Evolutionary conservation across 345 rosid species (phyloP).

Genomic region (Arabis alpina): DNA sequence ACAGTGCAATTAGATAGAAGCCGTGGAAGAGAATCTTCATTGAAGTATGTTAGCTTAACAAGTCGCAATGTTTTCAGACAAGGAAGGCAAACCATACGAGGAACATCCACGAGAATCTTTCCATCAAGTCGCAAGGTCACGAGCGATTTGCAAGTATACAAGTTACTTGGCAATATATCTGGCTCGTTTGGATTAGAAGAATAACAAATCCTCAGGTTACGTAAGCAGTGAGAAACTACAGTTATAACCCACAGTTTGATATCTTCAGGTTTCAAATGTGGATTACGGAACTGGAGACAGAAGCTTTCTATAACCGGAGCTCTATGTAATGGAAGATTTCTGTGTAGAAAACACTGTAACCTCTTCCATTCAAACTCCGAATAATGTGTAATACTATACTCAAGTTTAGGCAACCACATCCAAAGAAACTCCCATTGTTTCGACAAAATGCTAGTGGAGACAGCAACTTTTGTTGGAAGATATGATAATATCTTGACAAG

Average conservation of each 20-base stretch:
- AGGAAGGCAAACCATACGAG: too few relatives aligned
- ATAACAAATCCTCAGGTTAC: background rate
- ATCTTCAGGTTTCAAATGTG: background rate
- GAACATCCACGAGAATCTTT: too few relatives aligned
- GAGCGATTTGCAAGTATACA: background rate
- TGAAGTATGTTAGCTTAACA: accelerated
- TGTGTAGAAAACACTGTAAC: too few relatives aligned
- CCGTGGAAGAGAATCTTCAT: background rate
- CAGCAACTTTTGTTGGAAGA: background rate
- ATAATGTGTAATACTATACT: background rate
- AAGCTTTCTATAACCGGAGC: constrained; percentile 15
- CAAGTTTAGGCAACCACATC: constrained; percentile 19
- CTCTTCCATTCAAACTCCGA: too few relatives aligned
- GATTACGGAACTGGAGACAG: background rate
- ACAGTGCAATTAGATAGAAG: constrained; percentile 5
- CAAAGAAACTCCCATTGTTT: constrained; percentile 13
- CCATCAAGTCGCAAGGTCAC: background rate
- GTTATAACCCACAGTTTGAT: background rate
- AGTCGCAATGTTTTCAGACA: constrained; percentile 1
- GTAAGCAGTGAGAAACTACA: background rate
- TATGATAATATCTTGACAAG: constrained; percentile 1
- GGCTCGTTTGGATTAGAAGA: too few relatives aligned
- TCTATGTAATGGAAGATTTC: background rate
- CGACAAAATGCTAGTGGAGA: constrained; percentile 17
- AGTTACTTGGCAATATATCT: background rate